Conservation (phyloP, 208 protist species). For the Leishmania guyanensis region DNA sequence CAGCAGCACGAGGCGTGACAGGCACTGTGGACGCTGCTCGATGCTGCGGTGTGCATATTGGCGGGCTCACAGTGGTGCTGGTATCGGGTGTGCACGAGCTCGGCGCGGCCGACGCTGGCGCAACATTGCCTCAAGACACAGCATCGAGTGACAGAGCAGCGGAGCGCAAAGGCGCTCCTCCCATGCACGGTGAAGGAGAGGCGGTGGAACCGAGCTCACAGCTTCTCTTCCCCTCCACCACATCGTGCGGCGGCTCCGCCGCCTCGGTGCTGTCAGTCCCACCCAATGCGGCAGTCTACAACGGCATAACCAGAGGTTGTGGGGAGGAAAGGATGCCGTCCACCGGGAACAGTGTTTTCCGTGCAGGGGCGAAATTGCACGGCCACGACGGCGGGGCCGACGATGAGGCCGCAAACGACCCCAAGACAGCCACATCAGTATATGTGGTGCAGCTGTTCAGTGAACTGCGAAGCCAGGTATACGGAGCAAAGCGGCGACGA, state of each 20-base stretch:
- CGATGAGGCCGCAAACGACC: conserved; percentile 31
- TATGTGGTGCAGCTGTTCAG: conserved; percentile 35
- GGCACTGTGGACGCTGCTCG: conserved; percentile 16
- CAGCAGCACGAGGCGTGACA: conserved; percentile 11
- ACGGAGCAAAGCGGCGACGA: neutral
- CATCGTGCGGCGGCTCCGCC: conserved; percentile 28
- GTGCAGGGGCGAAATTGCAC: conserved; percentile 19
- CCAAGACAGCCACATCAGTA: conserved; percentile 40
- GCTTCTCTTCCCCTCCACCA: conserved; percentile 32
- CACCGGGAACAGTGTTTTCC: neutral
- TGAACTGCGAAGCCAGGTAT: conserved; percentile 4
- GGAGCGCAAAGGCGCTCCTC: neutral
- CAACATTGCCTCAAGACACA: neutral
- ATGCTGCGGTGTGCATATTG: conserved; percentile 37
- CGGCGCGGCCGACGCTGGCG: neutral
- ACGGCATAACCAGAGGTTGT: neutral
- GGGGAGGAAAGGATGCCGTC: neutral
- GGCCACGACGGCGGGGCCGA: conserved; percentile 21
- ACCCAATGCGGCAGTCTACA: conserved; percentile 22
- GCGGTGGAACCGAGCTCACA: neutral
- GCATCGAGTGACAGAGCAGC: neutral
- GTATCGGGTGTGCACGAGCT: conserved; percentile 36
- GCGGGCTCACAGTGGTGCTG: conserved; percentile 39
- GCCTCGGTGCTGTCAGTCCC: conserved; percentile 26
- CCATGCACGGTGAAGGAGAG: neutral